Evolutionary conservation across 2,329 filamentous ascomycete genomes (phyloP).

Genomic region (Pseudocercospora musae): DNA sequence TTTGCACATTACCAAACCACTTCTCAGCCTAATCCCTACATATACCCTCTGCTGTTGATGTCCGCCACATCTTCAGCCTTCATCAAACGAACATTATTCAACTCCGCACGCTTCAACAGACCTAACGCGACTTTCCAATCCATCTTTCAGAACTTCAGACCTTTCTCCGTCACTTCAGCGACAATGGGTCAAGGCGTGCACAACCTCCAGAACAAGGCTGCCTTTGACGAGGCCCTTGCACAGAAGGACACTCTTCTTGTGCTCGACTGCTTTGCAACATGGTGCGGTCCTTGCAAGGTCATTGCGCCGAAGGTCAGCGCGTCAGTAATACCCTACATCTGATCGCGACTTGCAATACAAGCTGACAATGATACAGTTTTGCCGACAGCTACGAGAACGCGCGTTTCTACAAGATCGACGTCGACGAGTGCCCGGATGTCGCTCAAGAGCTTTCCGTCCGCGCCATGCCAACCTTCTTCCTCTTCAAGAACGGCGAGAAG

Average conservation of each 20-base stretch:
- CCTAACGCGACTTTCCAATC: constrained; percentile 14
- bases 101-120: constrained; percentile 35
- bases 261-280: constrained; percentile 82
- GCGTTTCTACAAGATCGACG: constrained; percentile 86
- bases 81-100: constrained; percentile 42
- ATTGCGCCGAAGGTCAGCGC: constrained; percentile 73
- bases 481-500: constrained; percentile 79
- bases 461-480: constrained; percentile 87
- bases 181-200: constrained; percentile 49
- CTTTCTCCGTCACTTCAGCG: constrained; percentile 43
- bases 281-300: constrained; percentile 94
- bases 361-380: constrained; percentile 45
- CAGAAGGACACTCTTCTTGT: constrained; percentile 61
- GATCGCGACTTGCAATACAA: constrained; percentile 10
- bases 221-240: constrained; percentile 56
- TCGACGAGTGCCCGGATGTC: constrained; percentile 74
- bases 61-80: constrained; percentile 37
- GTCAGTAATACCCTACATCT: constrained; percentile 6
- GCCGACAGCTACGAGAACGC: constrained; percentile 59
- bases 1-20: not conserved
- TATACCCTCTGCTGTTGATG: constrained; percentile 29
- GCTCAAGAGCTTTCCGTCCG: constrained; percentile 74
- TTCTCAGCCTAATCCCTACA: constrained; percentile 2
- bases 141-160: constrained; percentile 24
- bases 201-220: constrained; percentile 55